Percentiles rank a stretch among this genome's conserved stretches.
Conservation (phyloP, 202 grass and related monocot species). For the Zizania palustris region DNA sequence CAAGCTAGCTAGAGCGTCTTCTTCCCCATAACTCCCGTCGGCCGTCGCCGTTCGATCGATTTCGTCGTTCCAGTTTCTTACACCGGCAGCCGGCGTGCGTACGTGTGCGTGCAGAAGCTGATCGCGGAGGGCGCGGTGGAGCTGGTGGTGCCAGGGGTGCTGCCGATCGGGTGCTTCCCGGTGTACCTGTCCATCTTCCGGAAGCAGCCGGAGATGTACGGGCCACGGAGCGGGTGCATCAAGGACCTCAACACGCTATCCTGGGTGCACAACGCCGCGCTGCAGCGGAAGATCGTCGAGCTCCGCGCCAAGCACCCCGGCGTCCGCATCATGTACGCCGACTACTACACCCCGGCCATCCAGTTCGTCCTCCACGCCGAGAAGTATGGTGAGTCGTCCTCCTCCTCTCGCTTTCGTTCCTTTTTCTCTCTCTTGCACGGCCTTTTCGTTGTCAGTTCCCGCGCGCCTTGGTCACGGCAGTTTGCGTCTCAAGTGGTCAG, state of each 20-base stretch:
- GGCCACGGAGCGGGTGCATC: slow-evolving; percentile 53
- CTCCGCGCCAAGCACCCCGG: slow-evolving; percentile 53
- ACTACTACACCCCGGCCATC: slow-evolving; percentile 68
- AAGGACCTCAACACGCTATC: slow-evolving; percentile 63
- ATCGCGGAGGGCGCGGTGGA: slow-evolving; percentile 68
- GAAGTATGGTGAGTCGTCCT: slow-evolving; percentile 51
- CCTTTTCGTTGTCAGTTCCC: background rate
- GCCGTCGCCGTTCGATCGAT: background rate
- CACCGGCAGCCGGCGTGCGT: no score
- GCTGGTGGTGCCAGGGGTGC: slow-evolving; percentile 64
- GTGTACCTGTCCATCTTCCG: slow-evolving; percentile 67
- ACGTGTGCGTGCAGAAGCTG: slow-evolving; percentile 43
- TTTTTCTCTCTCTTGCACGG: no score
- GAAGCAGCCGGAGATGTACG: slow-evolving; percentile 49
- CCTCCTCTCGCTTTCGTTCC: no score
- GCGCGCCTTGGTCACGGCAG: slow-evolving; percentile 4
- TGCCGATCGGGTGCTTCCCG: slow-evolving; percentile 73
- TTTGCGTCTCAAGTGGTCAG: slow-evolving; percentile 31
- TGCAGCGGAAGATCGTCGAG: slow-evolving; percentile 46
- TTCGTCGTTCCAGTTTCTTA: background rate
- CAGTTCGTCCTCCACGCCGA: slow-evolving; percentile 73
- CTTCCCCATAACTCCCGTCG: background rate
- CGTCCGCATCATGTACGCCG: slow-evolving; percentile 71
- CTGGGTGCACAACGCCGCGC: slow-evolving; percentile 67
- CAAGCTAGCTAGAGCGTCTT: background rate